phyloP scores from a whole-genome alignment of 1,284 basidiomycete genomes.

The Ustilago curta region DNA sequence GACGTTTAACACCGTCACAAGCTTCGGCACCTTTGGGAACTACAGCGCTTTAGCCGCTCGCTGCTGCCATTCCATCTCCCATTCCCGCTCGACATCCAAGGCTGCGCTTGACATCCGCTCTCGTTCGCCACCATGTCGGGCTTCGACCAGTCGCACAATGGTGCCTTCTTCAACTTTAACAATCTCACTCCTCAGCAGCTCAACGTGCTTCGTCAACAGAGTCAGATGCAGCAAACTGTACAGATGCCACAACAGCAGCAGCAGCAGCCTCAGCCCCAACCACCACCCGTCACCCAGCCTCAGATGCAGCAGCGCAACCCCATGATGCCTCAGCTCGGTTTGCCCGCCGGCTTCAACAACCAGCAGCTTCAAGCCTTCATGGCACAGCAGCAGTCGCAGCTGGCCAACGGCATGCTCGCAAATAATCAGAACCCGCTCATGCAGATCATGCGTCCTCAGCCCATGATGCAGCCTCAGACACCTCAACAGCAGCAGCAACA shows the following conservation, averaged over 20 bases:
- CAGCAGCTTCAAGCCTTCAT: conserved; percentile 51
- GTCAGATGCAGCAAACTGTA: conserved; percentile 44
- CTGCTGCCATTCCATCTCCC: conserved; percentile 1
- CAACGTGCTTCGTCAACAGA: conserved; percentile 51
- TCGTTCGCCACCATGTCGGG: conserved; percentile 41
- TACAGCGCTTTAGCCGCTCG: background rate
- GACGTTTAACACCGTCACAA: background rate
- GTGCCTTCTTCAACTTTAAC: conserved; percentile 51
- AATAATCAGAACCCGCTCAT: conserved; percentile 42
- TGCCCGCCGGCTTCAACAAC: conserved; percentile 47
- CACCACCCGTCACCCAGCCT: conserved; percentile 28
- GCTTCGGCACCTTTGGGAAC: background rate
- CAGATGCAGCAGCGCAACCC: conserved; percentile 52
- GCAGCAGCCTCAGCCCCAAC: conserved; percentile 29
- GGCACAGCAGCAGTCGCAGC: conserved; percentile 50
- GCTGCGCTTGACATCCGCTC: background rate
- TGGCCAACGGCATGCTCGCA: conserved; percentile 31
- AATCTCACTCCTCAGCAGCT: conserved; percentile 52
- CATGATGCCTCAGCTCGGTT: conserved; percentile 47
- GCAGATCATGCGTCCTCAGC: conserved; percentile 42
- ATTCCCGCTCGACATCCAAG: background rate
- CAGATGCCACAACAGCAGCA: conserved; percentile 49
- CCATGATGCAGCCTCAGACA: conserved; percentile 27
- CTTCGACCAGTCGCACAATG: conserved; percentile 47
- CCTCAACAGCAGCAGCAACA: conserved; percentile 36